Percentiles rank a stretch among this genome's conserved stretches.
These are phyloP conservation scores for Leptographium wingfieldii DNA, from an alignment of 2,329 filamentous ascomycete genomes.

Conservation along the genomic window DNA sequence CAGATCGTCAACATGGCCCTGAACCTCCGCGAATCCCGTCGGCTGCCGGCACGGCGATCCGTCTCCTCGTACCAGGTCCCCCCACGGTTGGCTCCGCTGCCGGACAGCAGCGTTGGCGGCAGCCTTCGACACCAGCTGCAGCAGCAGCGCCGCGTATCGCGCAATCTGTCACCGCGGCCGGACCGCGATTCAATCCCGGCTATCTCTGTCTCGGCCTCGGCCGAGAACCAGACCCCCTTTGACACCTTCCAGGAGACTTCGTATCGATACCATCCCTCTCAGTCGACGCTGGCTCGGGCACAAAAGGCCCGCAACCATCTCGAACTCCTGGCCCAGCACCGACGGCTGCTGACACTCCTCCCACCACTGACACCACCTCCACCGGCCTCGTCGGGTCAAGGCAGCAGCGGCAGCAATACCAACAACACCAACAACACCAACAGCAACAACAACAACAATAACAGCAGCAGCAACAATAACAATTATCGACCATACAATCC, in stretches of 20 bases:
- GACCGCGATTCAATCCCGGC: slow-evolving; percentile 20
- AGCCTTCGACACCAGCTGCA: slow-evolving; percentile 58
- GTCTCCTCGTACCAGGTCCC: slow-evolving; percentile 37
- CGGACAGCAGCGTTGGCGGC: slow-evolving; percentile 39
- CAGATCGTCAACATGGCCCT: slow-evolving; percentile 91
- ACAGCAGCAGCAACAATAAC: no score
- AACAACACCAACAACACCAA: no score
- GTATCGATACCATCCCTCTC: slow-evolving; percentile 57
- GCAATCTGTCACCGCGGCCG: slow-evolving; percentile 47
- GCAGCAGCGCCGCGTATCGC: slow-evolving; percentile 52
- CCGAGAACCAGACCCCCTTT: slow-evolving; percentile 25
- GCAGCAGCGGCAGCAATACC: slow-evolving; percentile 13
- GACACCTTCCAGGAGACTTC: slow-evolving; percentile 22
- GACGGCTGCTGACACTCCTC: slow-evolving; percentile 64
- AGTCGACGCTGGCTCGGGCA: slow-evolving; percentile 67
- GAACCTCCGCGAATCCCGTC: slow-evolving; percentile 71
- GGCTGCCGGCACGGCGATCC: slow-evolving; percentile 39
- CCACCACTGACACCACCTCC: slow-evolving; percentile 51
- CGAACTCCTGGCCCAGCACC: slow-evolving; percentile 75
- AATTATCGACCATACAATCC: slow-evolving; percentile 65
- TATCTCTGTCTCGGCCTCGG: neutral
- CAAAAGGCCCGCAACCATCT: slow-evolving; percentile 77
- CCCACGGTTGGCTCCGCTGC: slow-evolving; percentile 37
- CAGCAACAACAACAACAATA: no score
- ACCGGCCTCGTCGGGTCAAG: slow-evolving; percentile 12